phyloP scores from a whole-genome alignment of 257 asterid species.

The Cinchona pubescens region DNA sequence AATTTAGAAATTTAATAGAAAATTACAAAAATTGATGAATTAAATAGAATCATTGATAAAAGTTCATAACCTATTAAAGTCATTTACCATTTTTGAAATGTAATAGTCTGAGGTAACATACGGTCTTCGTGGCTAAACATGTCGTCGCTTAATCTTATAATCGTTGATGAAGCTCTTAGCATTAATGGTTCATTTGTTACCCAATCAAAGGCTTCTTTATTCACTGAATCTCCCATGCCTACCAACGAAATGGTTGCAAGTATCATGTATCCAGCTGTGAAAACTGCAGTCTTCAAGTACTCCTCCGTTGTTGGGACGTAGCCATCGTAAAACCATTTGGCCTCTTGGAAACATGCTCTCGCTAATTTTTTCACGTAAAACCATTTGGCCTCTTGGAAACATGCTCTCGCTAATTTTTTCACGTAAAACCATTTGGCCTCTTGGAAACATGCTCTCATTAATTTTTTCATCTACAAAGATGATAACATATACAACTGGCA shows the following conservation, averaged over 20 bases:
- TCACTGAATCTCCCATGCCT: constrained; percentile 20
- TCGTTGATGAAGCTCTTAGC: constrained; percentile 18
- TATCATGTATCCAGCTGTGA: constrained; percentile 6
- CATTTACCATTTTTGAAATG: too few relatives aligned
- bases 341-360: constrained; percentile 29
- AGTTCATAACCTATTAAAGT: too few relatives aligned
- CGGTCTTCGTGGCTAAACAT: constrained; percentile 31
- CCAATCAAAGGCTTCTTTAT: constrained; percentile 31
- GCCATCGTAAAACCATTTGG: constrained; percentile 18
- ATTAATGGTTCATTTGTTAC: constrained; percentile 23
- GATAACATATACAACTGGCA: too few relatives aligned
- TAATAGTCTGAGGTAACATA: too few relatives aligned
- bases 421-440: constrained; percentile 37
- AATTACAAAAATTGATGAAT: background rate
- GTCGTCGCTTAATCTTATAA: constrained; percentile 34
- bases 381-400: constrained; percentile 33
- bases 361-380: constrained; percentile 28
- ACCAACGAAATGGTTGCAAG: constrained; percentile 15
- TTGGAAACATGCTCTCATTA: constrained; percentile 22
- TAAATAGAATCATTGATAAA: too few relatives aligned
- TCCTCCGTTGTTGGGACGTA: constrained; percentile 30
- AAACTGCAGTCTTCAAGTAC: constrained; percentile 26
- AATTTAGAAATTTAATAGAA: too few relatives aligned
- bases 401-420: constrained; percentile 26
- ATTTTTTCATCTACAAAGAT: too few relatives aligned